Percentiles rank a stretch among this genome's conserved stretches.
Conservation (phyloP, 75 land plant species). For the Gnetum montanum region DNA sequence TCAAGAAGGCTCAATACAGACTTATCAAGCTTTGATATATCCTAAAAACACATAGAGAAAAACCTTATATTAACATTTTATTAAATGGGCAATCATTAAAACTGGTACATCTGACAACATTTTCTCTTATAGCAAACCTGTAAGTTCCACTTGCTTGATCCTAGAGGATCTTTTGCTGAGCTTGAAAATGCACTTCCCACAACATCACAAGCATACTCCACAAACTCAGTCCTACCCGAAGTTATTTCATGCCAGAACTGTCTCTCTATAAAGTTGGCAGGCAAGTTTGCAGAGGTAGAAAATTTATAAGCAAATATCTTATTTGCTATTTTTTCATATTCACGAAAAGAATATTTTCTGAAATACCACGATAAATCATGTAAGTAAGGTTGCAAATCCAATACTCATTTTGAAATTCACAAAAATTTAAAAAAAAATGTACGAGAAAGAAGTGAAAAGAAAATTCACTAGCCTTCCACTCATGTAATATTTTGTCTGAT, state of each 20-base stretch:
- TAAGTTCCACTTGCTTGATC: constrained; percentile 81
- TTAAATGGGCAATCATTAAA: no score
- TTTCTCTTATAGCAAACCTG: no score
- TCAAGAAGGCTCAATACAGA: constrained; percentile 69
- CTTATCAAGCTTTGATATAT: constrained; percentile 51
- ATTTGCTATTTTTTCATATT: constrained; percentile 90
- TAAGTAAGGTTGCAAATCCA: neutral
- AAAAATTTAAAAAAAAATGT: neutral
- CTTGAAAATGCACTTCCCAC: constrained; percentile 95
- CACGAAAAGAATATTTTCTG: constrained; percentile 75
- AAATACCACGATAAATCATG: constrained; percentile 7
- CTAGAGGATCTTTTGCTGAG: constrained; percentile 59
- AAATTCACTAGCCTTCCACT: constrained; percentile 38
- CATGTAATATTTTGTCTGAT: constrained; percentile 71
- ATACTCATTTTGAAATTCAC: neutral
- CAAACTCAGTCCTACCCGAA: constrained; percentile 54
- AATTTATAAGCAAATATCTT: constrained; percentile 74
- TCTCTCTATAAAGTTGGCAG: constrained; percentile 60
- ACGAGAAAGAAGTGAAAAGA: no score
- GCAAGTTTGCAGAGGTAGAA: constrained; percentile 63
- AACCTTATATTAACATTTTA: no score
- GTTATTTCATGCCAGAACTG: constrained; percentile 89
- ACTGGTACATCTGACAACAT: no score
- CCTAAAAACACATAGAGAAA: constrained; percentile 23
- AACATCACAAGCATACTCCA: constrained; percentile 94